Percentiles rank a stretch among this genome's conserved stretches.
Evolutionary conservation across 257 asterid genomes (phyloP).

Genomic region (Nicotiana otophora): DNA sequence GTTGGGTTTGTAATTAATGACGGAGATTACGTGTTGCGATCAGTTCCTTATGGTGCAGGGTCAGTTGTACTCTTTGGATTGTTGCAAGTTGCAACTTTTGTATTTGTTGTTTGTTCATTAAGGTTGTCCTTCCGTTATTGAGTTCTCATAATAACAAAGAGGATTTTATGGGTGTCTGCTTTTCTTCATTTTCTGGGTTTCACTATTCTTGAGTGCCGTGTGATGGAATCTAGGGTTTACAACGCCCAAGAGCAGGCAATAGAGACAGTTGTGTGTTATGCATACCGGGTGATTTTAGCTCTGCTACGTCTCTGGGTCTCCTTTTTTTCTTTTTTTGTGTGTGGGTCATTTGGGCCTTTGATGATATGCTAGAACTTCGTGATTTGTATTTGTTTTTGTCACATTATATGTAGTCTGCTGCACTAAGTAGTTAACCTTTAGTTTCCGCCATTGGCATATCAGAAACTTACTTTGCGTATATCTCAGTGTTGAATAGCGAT

Average conservation of each 20-base stretch:
- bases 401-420: not conserved
- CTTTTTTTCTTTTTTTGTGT: not conserved
- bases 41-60: not conserved
- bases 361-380: not conserved
- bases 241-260: not conserved
- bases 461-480: not conserved
- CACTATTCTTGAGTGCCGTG: not conserved
- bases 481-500: not conserved
- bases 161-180: not conserved
- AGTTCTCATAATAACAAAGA: not conserved
- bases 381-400: not conserved
- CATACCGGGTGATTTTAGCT: not conserved
- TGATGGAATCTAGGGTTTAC: not conserved
- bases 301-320: not conserved
- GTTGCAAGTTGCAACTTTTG: not conserved
- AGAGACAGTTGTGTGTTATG: not conserved
- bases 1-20: not conserved
- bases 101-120: not conserved
- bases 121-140: not conserved
- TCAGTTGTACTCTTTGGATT: not conserved
- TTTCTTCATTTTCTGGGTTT: not conserved
- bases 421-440: constrained; percentile 1
- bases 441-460: not conserved
- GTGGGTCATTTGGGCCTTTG: not conserved
- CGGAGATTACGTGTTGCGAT: not conserved